Conservation (phyloP, 352 stramenopile species). For the Pilasporangium apinafurcum region DNA sequence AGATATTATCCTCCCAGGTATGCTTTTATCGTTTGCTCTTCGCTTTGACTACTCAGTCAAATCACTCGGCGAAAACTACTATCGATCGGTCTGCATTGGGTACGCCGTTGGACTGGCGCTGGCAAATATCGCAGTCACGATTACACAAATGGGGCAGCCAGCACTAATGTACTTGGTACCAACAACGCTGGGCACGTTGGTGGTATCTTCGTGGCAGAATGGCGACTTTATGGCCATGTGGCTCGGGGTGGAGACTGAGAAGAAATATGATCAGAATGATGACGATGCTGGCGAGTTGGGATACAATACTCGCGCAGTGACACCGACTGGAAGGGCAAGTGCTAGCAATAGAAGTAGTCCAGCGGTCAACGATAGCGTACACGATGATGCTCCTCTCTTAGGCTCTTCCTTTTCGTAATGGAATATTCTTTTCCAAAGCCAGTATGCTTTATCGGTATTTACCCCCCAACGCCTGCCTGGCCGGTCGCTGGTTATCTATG, state of each 20-base stretch:
- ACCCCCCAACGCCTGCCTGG: no score
- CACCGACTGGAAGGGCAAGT: neutral
- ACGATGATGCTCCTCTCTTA: conserved; percentile 25
- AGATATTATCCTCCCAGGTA: conserved; percentile 94
- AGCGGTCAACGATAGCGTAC: conserved; percentile 13
- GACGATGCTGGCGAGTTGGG: conserved; percentile 10
- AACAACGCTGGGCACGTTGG: conserved; percentile 83
- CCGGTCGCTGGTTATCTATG: no score
- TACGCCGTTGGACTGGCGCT: conserved; percentile 92
- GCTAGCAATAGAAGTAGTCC: neutral
- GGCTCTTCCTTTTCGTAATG: conserved; percentile 16
- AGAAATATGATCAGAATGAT: conserved; percentile 5
- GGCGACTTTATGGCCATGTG: conserved; percentile 72
- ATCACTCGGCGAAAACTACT: conserved; percentile 70
- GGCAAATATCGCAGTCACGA: conserved; percentile 91
- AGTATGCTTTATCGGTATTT: no score
- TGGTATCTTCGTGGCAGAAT: conserved; percentile 52
- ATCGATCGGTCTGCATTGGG: conserved; percentile 77
- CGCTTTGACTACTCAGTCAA: conserved; percentile 83
- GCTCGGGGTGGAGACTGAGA: conserved; percentile 15
- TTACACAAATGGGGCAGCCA: conserved; percentile 92
- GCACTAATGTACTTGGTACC: conserved; percentile 96
- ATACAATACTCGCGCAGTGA: conserved; percentile 13
- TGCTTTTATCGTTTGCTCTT: conserved; percentile 91
- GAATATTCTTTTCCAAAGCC: neutral